These are phyloP conservation scores for Didymosphaeria variabile DNA, from an alignment of 2,329 filamentous ascomycete genomes.

Conservation along the genomic window DNA sequence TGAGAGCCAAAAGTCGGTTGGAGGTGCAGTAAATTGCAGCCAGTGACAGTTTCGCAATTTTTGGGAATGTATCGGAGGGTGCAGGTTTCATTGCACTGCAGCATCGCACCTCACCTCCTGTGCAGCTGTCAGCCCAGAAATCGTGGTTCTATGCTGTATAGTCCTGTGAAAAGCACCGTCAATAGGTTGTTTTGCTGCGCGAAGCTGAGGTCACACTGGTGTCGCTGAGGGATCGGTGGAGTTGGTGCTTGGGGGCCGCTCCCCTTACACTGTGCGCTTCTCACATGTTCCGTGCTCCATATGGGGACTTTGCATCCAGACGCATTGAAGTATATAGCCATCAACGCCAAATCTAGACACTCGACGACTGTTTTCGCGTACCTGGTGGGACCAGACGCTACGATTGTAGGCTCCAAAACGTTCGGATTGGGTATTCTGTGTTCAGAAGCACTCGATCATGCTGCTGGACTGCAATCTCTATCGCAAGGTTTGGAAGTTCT, in stretches of 20 bases:
- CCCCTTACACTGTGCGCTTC: not conserved
- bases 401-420: not conserved
- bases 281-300: not conserved
- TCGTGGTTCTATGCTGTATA: conserved; percentile 14
- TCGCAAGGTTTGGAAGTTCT: not conserved
- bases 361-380: not conserved
- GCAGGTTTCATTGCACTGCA: conserved; percentile 27
- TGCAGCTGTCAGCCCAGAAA: conserved; percentile 23
- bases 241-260: conserved; percentile 18
- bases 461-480: not conserved
- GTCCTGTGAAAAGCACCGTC: conserved; percentile 18
- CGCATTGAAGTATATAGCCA: not conserved
- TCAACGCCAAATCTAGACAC: not conserved
- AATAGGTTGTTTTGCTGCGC: conserved; percentile 5
- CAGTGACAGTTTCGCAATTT: conserved; percentile 36
- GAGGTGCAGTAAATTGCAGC: conserved; percentile 32
- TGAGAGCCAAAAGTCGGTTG: conserved; percentile 23
- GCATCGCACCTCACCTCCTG: conserved; percentile 23
- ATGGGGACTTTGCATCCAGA: not conserved
- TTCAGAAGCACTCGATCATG: not conserved
- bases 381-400: not conserved
- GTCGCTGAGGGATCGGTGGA: conserved; percentile 9
- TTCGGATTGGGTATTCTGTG: not conserved
- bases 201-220: conserved; percentile 24
- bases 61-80: conserved; percentile 20